Evolutionary conservation across 306 rosid genomes (phyloP).

Genomic region (Lathyrus sativus): DNA sequence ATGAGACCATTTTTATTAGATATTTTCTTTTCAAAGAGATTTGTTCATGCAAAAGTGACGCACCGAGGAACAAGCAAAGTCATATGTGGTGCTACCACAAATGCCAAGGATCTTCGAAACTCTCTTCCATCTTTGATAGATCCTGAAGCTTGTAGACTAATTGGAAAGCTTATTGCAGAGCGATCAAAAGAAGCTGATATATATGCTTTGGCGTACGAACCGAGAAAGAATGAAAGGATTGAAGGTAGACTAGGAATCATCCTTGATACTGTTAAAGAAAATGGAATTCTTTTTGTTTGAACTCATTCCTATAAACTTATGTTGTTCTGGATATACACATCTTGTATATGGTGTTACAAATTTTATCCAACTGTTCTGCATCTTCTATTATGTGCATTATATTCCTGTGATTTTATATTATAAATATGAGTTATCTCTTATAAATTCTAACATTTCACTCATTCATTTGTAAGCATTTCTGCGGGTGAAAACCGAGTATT

Average conservation of each 20-base stretch:
- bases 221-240: conserved; percentile 76
- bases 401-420: background rate
- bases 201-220: conserved; percentile 81
- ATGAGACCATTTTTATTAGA: conserved; percentile 79
- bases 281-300: conserved; percentile 65
- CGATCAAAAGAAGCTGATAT: conserved; percentile 89
- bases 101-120: conserved; percentile 73
- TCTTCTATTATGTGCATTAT: conserved; percentile 10
- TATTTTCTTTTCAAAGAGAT: conserved; percentile 82
- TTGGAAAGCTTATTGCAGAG: conserved; percentile 83
- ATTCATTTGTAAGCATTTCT: too few species aligned
- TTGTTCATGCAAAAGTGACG: conserved; percentile 82
- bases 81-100: conserved; percentile 81
- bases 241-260: conserved; percentile 82
- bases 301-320: background rate
- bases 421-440: too few species aligned
- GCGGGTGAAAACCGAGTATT: too few species aligned
- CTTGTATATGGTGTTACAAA: conserved; percentile 23
- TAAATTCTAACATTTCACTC: too few species aligned
- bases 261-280: conserved; percentile 76
- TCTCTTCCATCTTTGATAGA: conserved; percentile 69
- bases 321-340: background rate
- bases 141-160: conserved; percentile 62
- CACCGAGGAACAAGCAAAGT: conserved; percentile 92
- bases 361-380: background rate